Percentiles rank a stretch among this genome's conserved stretches.
phyloP scores from a whole-genome alignment of 2,329 filamentous ascomycete species.

The Fusarium siculi region DNA sequence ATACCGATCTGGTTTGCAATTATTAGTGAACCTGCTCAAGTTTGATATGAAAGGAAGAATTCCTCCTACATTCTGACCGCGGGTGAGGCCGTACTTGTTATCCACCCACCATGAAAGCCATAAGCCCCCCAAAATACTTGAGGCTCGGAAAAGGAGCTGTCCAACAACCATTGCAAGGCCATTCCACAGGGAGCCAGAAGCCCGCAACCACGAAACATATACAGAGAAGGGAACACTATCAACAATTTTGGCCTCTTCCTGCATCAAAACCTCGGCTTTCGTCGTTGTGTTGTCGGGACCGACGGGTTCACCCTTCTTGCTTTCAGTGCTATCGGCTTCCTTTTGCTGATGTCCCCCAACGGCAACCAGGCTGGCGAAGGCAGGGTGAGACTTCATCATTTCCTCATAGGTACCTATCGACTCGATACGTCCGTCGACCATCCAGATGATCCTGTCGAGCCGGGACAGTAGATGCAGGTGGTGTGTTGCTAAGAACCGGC shows the following conservation, averaged over 20 bases:
- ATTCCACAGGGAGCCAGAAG: background rate
- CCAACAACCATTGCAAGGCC: background rate
- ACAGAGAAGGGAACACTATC: background rate
- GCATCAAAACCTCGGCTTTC: background rate
- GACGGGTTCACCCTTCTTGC: background rate
- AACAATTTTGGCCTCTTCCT: background rate
- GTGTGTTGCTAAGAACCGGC: background rate
- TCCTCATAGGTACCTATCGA: background rate
- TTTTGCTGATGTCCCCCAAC: background rate
- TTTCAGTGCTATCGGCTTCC: background rate
- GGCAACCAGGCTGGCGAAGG: background rate
- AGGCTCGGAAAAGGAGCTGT: background rate
- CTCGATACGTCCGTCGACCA: background rate
- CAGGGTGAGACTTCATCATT: background rate
- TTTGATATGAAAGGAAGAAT: background rate
- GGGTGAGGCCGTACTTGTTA: background rate
- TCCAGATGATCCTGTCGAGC: background rate
- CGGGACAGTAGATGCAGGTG: background rate
- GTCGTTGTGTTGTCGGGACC: background rate
- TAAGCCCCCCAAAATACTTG: background rate
- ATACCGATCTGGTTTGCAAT: background rate
- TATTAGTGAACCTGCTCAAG: background rate
- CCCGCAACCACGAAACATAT: background rate
- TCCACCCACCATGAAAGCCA: slow-evolving; percentile 4
- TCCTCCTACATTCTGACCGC: background rate